Evolutionary conservation across 2,329 filamentous ascomycete genomes (phyloP).

Genomic region (Plenodomus tracheiphilus): DNA sequence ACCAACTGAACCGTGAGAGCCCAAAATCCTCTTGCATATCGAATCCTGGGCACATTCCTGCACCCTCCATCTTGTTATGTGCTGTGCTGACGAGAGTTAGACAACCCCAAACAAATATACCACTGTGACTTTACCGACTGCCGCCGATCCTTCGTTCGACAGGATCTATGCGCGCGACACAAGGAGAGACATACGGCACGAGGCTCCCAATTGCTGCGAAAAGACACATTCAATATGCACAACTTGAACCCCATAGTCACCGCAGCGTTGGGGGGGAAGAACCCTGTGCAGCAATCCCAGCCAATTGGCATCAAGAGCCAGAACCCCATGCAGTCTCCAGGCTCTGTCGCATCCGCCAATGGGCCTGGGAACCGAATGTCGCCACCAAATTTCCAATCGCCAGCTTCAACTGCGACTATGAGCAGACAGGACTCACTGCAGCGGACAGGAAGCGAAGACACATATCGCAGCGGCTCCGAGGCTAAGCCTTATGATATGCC

Average conservation of each 20-base stretch:
- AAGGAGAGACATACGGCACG: conserved; percentile 59
- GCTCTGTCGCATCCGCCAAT: conserved; percentile 26
- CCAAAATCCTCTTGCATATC: conserved; percentile 16
- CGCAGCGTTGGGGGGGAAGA: conserved; percentile 42
- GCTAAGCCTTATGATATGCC: conserved; percentile 43
- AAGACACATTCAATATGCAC: conserved; percentile 66
- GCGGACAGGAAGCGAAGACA: conserved; percentile 41
- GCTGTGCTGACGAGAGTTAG: conserved; percentile 48
- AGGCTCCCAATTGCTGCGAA: conserved; percentile 74
- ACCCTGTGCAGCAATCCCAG: conserved; percentile 12
- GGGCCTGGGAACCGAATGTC: conserved; percentile 38
- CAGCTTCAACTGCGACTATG: conserved; percentile 33
- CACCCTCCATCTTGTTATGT: background rate
- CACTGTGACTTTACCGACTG: conserved; percentile 92
- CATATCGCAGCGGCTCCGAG: conserved; percentile 35
- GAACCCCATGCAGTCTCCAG: conserved; percentile 34
- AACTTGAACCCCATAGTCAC: conserved; percentile 49
- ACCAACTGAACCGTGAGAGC: conserved; percentile 85
- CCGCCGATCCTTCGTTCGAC: conserved; percentile 85
- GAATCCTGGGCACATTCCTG: background rate
- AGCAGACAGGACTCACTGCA: conserved; percentile 37
- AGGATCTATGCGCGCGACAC: conserved; percentile 80
- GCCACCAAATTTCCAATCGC: conserved; percentile 40
- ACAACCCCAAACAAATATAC: conserved; percentile 94
- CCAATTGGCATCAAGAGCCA: conserved; percentile 16